Evolutionary conservation across 768 basidiomycete species (phyloP), one percentile per base, ranked within the genome.

Genomic region (Peribolospora kevripleyi): DNA sequence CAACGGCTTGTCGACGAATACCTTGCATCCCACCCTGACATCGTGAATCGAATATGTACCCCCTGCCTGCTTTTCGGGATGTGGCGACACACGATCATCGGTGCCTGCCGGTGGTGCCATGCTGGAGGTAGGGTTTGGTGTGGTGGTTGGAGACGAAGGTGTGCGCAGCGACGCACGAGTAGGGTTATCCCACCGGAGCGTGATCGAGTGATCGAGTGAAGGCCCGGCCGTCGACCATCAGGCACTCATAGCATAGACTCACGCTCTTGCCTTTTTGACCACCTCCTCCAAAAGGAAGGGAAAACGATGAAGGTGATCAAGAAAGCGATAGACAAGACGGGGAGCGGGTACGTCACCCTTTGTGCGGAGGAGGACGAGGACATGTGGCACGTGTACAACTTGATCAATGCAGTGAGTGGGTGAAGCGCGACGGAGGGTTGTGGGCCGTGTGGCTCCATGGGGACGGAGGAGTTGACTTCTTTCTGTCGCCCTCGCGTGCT

Each of bases 301-400:
- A 25, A 25, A 25, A 25, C 25, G 6, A 95, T 97, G 90, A 90
- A 86, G 71, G 75, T 93, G 52, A 66, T 91, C 45, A 76, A 76
- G 54, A 85, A 77, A 66, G 73, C 78, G 60, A 74, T 97, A 60
- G 84, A 91, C 65, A 91, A 87, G 67, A 77, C 77, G 61, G 77
- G 81, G 51, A 72, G 80, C 57, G 91, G 91, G 13, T 77, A 88
- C 75, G 83, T 93, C 58, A 85, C 79, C n/a, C 73, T 95, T 48
- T 78, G 85, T 61, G 54, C 91, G 4, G 88, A 98, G 67, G 90
- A 97, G 62, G 87, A 95, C 63, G 93, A 98, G 69, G 93, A 98
- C 67, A 93, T 98, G 82, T 98, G 91, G 90, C 93, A 98, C 73
- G 73, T 95, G 39, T 98, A 97, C 68, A 97, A 98, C 70, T 73